Evolutionary conservation across 2,329 filamentous ascomycete genomes (phyloP), one percentile per base, ranked within the genome.

Genomic region (Penicillium sclerotiorum): DNA sequence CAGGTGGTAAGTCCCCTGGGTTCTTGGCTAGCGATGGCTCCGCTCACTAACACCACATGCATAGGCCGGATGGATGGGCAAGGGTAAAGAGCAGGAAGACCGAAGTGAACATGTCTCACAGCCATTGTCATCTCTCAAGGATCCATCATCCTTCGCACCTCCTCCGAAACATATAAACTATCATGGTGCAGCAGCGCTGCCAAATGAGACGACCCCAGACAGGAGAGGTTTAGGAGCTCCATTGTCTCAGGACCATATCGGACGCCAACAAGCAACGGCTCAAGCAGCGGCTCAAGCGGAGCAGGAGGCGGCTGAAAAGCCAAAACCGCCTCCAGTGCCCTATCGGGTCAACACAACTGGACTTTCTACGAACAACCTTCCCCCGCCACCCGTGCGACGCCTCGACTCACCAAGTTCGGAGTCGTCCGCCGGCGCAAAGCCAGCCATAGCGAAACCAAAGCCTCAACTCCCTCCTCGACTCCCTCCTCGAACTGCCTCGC

Each of bases 141-240:
- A 96, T 65, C 91, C 90, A 1, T 70, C 82, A 1, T 81, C 84
- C 13, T 96, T 95, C 66, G 90, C 83, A 2, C 89, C 90, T 20
- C 91, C 91, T 21, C 91, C 91, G 0, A 92, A 83, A 61, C 87
- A 82, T 53, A 70, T 76, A 49, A 75, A 77, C 42, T 79, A 77
- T 56, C 73, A 80, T 64, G 72, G 75, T 49, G 71, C 69, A 12
- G 70, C 68, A 6, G 71, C 76, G 3, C 62, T 76, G 12, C 68
- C 73, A 23, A 74, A 77, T 44, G 65, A 77, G 38, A 73, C 74
- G 12, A 72, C 77, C 11, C 71, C 76, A 21, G 69, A 75, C 46
- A 62, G 68, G 27, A 66, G 67, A 22, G 73, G 76, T 5, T 51
- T 73, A 36, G 79, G 78, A 9, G 71, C 72, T 12, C 69, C 77